Evolutionary conservation across 495 filamentous ascomycete genomes (phyloP).

Genomic region (Symbiotaphrina buchneri): DNA sequence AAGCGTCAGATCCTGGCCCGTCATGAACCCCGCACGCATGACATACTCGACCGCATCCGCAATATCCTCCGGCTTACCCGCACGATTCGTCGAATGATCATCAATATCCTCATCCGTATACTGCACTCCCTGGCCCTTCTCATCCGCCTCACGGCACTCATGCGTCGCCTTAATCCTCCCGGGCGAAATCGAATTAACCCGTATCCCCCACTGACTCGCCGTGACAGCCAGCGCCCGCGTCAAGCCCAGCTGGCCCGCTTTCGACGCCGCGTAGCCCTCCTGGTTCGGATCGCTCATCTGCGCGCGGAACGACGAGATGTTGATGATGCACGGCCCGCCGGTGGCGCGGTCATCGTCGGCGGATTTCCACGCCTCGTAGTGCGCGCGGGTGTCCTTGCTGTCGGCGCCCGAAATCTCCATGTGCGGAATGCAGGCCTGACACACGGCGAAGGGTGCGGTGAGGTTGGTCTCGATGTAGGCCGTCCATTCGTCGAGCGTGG

Average conservation of each 20-base stretch:
- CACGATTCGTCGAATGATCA: too few species aligned
- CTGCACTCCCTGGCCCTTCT: too few species aligned
- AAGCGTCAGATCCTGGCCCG: too few species aligned
- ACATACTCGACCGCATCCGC: too few species aligned
- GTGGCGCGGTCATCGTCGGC: slow-evolving; percentile 2
- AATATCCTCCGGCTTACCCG: too few species aligned
- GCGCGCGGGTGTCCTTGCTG: too few species aligned
- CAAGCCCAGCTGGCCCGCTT: slow-evolving; percentile 21
- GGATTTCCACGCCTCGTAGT: too few species aligned
- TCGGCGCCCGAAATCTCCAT: too few species aligned
- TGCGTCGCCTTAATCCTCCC: too few species aligned
- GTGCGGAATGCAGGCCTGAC: slow-evolving; percentile 13
- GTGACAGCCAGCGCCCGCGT: slow-evolving; percentile 23
- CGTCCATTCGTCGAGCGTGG: slow-evolving; percentile 13
- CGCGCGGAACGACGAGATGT: slow-evolving; percentile 13
- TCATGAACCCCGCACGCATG: too few species aligned
- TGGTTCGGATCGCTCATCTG: slow-evolving; percentile 14
- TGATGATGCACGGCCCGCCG: slow-evolving; percentile 11
- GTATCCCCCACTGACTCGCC: slow-evolving; percentile 9
- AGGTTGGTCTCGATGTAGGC: slow-evolving; percentile 15
- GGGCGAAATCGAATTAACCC: slow-evolving; percentile 13
- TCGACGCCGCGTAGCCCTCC: slow-evolving; percentile 25
- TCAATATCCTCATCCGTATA: too few species aligned
- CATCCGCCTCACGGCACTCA: too few species aligned
- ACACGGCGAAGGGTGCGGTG: slow-evolving; percentile 13